Conservation (phyloP, 257 asterid genomes). For the Solanum chiquidenum region DNA sequence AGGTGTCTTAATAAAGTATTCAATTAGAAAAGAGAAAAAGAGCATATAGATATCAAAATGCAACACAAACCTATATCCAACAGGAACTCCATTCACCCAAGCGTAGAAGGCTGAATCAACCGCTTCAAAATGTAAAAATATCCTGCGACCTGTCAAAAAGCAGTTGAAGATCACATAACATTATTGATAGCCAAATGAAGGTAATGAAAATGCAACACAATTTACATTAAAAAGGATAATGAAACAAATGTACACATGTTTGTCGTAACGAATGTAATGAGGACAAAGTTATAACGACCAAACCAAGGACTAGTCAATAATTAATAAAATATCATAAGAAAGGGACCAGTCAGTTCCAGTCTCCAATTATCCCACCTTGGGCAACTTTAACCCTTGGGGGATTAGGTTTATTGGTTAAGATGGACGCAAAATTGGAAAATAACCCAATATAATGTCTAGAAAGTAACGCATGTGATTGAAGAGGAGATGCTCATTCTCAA, state of each 20-base stretch:
- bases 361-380: neutral
- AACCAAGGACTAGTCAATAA: neutral
- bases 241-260: neutral
- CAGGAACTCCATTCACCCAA: conserved; percentile 85
- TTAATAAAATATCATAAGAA: neutral
- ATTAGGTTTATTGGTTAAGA: neutral
- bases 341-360: neutral
- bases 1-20: neutral
- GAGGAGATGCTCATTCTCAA: neutral
- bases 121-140: conserved; percentile 89
- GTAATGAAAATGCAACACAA: neutral
- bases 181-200: conserved; percentile 3
- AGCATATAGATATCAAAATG: neutral
- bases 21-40: neutral
- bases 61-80: conserved; percentile 79
- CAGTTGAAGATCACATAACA: conserved; percentile 6
- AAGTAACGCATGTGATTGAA: neutral
- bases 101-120: conserved; percentile 94
- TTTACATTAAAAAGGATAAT: neutral
- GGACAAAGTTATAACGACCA: neutral
- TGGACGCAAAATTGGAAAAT: neutral
- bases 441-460: neutral
- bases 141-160: conserved; percentile 70
- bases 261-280: neutral
- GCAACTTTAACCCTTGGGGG: neutral